These are phyloP conservation scores for Cornus suecica DNA, from an alignment of 148 eudicot genomes.

Conservation along the genomic window DNA sequence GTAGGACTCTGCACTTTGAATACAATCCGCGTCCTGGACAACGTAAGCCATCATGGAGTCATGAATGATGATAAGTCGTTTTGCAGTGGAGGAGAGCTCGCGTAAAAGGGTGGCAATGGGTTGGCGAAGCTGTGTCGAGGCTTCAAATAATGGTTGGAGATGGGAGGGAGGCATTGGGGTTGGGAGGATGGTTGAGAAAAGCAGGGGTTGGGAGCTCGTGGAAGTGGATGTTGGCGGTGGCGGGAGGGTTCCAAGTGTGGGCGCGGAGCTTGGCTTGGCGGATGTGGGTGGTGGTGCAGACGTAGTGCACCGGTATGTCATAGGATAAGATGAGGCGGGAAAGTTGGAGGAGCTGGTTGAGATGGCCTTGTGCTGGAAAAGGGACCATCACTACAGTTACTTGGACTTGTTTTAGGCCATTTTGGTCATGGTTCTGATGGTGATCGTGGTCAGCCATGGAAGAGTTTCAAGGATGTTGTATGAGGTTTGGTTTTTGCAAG, in stretches of 20 bases:
- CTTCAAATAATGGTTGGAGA: constrained; percentile 40
- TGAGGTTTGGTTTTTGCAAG: not conserved
- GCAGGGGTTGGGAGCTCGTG: constrained; percentile 51
- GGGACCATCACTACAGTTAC: constrained; percentile 53
- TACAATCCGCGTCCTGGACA: constrained; percentile 35
- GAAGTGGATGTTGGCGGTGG: constrained; percentile 29
- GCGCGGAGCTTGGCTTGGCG: constrained; percentile 52
- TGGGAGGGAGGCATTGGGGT: constrained; percentile 36
- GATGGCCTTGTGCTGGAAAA: constrained; percentile 66
- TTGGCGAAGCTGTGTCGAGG: constrained; percentile 27
- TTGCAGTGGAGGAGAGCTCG: constrained; percentile 26
- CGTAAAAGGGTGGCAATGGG: constrained; percentile 30
- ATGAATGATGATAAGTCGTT: constrained; percentile 41
- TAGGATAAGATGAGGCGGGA: constrained; percentile 45
- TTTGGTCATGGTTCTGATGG: constrained; percentile 14
- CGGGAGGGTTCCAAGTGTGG: constrained; percentile 26
- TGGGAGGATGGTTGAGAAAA: constrained; percentile 19
- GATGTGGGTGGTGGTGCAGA: constrained; percentile 32
- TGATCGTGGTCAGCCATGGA: constrained; percentile 5
- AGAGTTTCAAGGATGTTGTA: not conserved
- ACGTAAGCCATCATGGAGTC: constrained; percentile 45
- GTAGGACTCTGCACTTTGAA: constrained; percentile 53
- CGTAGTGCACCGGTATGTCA: constrained; percentile 50
- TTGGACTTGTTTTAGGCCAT: constrained; percentile 6
- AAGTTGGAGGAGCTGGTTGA: constrained; percentile 71